Base-by-base conservation (phyloP, 345 rosid genomes). In the Ceriops decandra region DNA sequence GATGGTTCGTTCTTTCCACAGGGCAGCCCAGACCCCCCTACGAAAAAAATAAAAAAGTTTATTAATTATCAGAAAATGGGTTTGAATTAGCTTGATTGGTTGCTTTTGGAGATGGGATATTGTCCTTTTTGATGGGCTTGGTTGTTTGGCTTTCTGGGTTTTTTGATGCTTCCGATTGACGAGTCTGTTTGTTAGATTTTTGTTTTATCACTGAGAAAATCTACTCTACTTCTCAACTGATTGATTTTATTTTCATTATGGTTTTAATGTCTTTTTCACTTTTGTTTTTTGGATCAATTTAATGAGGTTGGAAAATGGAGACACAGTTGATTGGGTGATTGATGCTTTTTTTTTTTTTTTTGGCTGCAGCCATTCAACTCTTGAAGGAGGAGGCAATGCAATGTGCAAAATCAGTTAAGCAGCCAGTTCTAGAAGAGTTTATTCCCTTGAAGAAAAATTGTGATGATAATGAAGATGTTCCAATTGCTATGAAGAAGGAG, bases 381-480 rank as follows among this genome's bases (percentile, higher is more conserved):
- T 65, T 93, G 66, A 87, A 83, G 76, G 82, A 80, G 30, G 95
- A 82, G 62, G 76, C 68, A 31, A 68, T 77, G 74, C 85, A 79
- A 59, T 80, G 82, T 22, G 63, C 63, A 33, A 76, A 81, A 57
- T 57, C 76, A 26, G 73, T 70, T n/a, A 72, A 73, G 66, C 76
- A 74, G 69, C 96, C 97, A 24, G 85, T 88, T 7, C 81, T 87
- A 33, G 95, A 85, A 75, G 91, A 87, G 74, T 87, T 89, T 76
- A 86, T 88, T 68, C 91, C 97, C 36, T 59, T 86, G 79, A 76
- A 84, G 80, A 80, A 76, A 51, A 74, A 69, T 17, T 52, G 65
- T 38, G 74, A 64, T 35, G 64, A 63, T 24, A 47, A 70, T 27
- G 71, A 61, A 63, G 57, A 69, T 67, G 49, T 52, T 60, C 61